phyloP scores from a whole-genome alignment of 2,329 filamentous ascomycete genomes.

The Cercospora sp. region DNA sequence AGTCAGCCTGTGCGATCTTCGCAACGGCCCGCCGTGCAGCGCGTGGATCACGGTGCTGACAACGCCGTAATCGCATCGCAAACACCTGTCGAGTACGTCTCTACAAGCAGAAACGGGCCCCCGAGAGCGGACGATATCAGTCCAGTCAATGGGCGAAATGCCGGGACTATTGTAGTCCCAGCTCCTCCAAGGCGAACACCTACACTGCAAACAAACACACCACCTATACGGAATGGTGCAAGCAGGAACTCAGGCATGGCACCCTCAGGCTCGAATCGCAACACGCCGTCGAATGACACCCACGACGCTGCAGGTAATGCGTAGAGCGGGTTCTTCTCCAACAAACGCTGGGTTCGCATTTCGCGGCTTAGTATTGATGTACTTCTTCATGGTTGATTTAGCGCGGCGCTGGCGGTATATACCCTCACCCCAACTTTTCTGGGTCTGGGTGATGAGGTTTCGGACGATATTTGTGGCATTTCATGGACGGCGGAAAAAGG shows the following conservation, averaged over 20 bases:
- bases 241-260: background rate
- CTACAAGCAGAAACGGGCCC: conserved; percentile 20
- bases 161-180: conserved; percentile 31
- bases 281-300: conserved; percentile 4
- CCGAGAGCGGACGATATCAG: conserved; percentile 37
- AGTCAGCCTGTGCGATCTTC: background rate
- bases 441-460: background rate
- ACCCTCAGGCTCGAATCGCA: background rate
- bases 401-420: conserved; percentile 20
- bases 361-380: background rate
- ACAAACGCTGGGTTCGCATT: background rate
- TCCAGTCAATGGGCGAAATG: conserved; percentile 26
- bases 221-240: conserved; percentile 5
- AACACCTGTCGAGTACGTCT: background rate
- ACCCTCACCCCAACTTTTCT: background rate
- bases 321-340: background rate
- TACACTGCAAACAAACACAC: conserved; percentile 12
- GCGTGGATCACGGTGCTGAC: background rate
- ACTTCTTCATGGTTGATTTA: conserved; percentile 12
- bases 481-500: background rate
- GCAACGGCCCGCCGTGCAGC: conserved; percentile 2
- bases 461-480: background rate
- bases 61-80: conserved; percentile 1
- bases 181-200: conserved; percentile 28
- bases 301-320: background rate